Evolutionary conservation across 2,329 filamentous ascomycete genomes (phyloP), one percentile per base, ranked within the genome.

Genomic region (Ceratocystis cubensis): DNA sequence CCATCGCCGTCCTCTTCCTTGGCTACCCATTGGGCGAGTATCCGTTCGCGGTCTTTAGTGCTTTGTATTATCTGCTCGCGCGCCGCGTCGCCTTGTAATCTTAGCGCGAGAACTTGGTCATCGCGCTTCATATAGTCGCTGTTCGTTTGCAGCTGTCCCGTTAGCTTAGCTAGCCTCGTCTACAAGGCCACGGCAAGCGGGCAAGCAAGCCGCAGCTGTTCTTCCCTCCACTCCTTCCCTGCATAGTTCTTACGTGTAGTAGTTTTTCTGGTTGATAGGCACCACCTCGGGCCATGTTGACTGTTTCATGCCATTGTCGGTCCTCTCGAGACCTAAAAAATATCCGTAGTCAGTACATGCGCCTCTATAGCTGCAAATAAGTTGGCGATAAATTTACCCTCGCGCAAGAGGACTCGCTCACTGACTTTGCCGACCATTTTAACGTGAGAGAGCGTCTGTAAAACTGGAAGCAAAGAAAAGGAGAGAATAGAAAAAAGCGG

Each of bases 221-320:
- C 10, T 41, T 10, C 20, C 10, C 8, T 4, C 61, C 5, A 46
- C 20, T 15, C 20, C 5, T 8, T 25, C 22, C 10, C 2, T 8
- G 20, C 10, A 17, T 6, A 15, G 28, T n/a, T 65, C 67, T 69
- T 81, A 94, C 90, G 92, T 96, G 76, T 96, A 96, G 77, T 99
- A 99, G 76, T 99, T 99, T 80, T 99, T 99, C 76, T 99, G 94
- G 75, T 99, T 99, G 77, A 99, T 99, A 72, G 94, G 90, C 56
- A 84, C 82, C 67, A 96, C 86, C 73, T 94, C 88, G 8, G 94
- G 93, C 93, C 94, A 99, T 75, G 83, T 95, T 61, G 91, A 89
- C 74, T 94, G 84, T 74, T 92, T 94, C 88, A 99, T 93, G 78
- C 93, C 92, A 84, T 99, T 99, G 80, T 99, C 94, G 69, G 94